These are phyloP conservation scores for Xylariaceae sp. DNA, from an alignment of 2,329 filamentous ascomycete species.

Conservation along the genomic window DNA sequence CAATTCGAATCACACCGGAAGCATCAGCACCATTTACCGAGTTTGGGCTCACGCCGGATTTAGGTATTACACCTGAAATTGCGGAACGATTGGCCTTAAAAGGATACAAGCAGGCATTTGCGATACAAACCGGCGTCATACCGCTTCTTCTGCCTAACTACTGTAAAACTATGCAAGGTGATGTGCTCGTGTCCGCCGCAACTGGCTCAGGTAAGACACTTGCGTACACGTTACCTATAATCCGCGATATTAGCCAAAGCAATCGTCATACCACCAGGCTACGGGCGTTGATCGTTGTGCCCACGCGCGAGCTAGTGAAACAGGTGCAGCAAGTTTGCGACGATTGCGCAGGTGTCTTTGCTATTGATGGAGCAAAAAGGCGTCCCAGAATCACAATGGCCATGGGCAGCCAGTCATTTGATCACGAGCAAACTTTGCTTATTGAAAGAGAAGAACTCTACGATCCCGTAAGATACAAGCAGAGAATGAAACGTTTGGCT, in stretches of 20 bases:
- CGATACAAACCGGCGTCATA: constrained; percentile 74
- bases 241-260: constrained; percentile 67
- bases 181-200: constrained; percentile 85
- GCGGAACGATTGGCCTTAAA: constrained; percentile 61
- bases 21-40: constrained; percentile 57
- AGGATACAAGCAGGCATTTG: constrained; percentile 67
- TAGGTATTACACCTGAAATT: constrained; percentile 60
- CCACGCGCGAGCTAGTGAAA: constrained; percentile 82
- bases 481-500: constrained; percentile 38
- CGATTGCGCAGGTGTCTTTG: constrained; percentile 61
- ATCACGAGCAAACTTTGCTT: constrained; percentile 52
- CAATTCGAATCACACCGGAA: constrained; percentile 62
- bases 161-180: constrained; percentile 59
- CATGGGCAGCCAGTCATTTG: constrained; percentile 74
- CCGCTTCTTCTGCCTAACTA: constrained; percentile 68
- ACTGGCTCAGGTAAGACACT: constrained; percentile 96
- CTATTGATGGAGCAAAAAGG: constrained; percentile 52
- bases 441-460: constrained; percentile 51
- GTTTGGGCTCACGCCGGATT: constrained; percentile 37
- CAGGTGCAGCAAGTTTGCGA: constrained; percentile 80
- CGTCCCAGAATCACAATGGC: constrained; percentile 74
- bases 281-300: constrained; percentile 78
- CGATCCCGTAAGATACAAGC: constrained; percentile 55
- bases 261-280: constrained; percentile 56
- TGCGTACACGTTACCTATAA: constrained; percentile 82